phyloP scores from a whole-genome alignment of 2,329 filamentous ascomycete species.

The Kalaharituber pfeilii region DNA sequence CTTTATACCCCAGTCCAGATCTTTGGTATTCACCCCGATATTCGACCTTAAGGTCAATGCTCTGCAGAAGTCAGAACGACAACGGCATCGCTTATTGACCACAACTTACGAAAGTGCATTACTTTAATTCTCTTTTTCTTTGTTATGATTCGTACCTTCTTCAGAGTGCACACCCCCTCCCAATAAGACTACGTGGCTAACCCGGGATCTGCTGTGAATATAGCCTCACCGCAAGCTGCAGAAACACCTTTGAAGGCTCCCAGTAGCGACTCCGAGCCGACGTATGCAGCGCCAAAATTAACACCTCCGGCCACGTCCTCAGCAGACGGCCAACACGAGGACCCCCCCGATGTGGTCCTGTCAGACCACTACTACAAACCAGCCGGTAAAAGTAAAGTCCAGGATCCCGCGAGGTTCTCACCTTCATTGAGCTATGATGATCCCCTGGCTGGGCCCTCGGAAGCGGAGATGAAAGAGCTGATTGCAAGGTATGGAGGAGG shows the following conservation, averaged over 20 bases:
- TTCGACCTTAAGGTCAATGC: background rate
- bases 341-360: slow-evolving; percentile 64
- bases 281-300: too few relatives aligned
- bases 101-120: too few relatives aligned
- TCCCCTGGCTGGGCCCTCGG: slow-evolving; percentile 29
- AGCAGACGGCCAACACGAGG: slow-evolving; percentile 33
- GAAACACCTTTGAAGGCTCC: too few relatives aligned
- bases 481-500: slow-evolving; percentile 31
- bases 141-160: too few relatives aligned
- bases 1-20: slow-evolving; percentile 5
- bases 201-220: too few relatives aligned
- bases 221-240: too few relatives aligned
- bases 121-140: too few relatives aligned
- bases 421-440: slow-evolving; percentile 13
- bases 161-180: too few relatives aligned
- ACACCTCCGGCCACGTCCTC: too few relatives aligned
- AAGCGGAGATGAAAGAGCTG: slow-evolving; percentile 46
- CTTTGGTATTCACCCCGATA: slow-evolving; percentile 3
- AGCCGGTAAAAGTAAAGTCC: slow-evolving; percentile 28
- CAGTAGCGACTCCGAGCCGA: too few relatives aligned
- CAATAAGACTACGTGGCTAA: too few relatives aligned
- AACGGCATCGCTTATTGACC: slow-evolving; percentile 25
- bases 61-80: background rate
- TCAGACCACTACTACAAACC: slow-evolving; percentile 55
- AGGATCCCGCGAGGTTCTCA: slow-evolving; percentile 38